A percentile compares a stretch with the other conserved stretches of the same genome.
These are phyloP conservation scores for Leishmania arabica DNA, from an alignment of 208 protist species.

Conservation along the genomic window DNA sequence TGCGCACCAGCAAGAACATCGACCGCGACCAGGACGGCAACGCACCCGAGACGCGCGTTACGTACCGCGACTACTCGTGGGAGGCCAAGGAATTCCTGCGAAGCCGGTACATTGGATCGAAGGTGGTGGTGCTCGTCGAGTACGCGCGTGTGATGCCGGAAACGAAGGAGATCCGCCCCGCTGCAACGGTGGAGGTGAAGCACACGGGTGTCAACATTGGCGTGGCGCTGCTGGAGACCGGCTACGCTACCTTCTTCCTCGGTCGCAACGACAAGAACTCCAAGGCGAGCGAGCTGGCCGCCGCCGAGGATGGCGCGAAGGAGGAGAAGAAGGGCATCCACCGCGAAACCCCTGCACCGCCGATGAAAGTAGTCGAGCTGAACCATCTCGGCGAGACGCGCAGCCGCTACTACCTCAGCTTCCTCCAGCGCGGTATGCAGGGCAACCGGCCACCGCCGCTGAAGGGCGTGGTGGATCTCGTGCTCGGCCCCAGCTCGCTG, in stretches of 20 bases:
- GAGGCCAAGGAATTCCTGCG: constrained; percentile 88
- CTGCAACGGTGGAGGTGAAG: constrained; percentile 55
- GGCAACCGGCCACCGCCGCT: constrained; percentile 72
- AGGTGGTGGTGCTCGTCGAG: constrained; percentile 78
- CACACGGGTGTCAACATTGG: constrained; percentile 74
- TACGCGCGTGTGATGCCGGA: constrained; percentile 82
- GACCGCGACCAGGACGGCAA: constrained; percentile 79
- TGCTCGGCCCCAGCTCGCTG: constrained; percentile 80
- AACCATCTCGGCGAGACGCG: constrained; percentile 79
- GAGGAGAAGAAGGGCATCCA: constrained; percentile 52
- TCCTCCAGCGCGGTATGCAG: constrained; percentile 90
- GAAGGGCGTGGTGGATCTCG: constrained; percentile 78
- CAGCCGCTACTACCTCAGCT: constrained; percentile 87
- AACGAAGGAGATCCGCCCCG: constrained; percentile 80
- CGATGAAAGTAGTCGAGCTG: constrained; percentile 77
- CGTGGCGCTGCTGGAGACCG: constrained; percentile 72
- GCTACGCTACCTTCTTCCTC: constrained; percentile 83
- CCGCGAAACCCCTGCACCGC: constrained; percentile 30
- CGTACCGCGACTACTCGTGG: constrained; percentile 89
- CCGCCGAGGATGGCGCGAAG: constrained; percentile 63
- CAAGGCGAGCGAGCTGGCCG: constrained; percentile 57
- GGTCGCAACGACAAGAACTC: constrained; percentile 75
- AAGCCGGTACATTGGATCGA: constrained; percentile 73
- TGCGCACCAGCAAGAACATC: constrained; percentile 84
- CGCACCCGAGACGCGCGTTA: constrained; percentile 78